Base-by-base conservation (phyloP, 2,329 filamentous ascomycete genomes). In the Sporothrix brunneoviolacea region DNA sequence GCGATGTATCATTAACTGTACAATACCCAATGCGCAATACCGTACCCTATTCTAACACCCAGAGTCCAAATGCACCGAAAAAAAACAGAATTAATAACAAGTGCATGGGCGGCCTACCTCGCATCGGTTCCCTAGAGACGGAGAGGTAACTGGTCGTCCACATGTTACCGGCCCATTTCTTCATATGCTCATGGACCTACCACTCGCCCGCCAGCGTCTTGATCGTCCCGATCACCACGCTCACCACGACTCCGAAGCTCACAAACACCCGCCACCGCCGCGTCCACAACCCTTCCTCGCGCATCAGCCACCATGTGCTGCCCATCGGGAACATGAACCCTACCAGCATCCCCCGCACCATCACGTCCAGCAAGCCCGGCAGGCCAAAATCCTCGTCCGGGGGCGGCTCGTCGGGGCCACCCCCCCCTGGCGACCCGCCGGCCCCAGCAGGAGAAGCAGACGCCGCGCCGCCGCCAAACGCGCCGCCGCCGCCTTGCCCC, bases 321-420 rank as follows among this genome's bases (percentile, higher is more conserved):
- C 88, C 91, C 9, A 97, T 68, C 4, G 93, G 93, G 81, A 91
- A 97, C 65, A 98, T 86, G 72, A 97, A 98, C 0, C 93, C 93
- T 61, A 93, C 87, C 53, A 94, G 72, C 66, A 93, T 88, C 4
- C 91, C 93, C 69, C 84, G 87, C 52, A 97, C 75, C 71, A 96
- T 80, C 61, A 94, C 84, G 62, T 97, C 91, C 39, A 95, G 71
- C 10, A 86, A 77, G 0, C 79, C 82, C 15, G 66, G 60, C 44
- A 71, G 69, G 24, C 68, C 68, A 2, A 68, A n/a, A n/a, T n/a
- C 62, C 15, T 72, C 66, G 50, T 78, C 72, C 33, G 76, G 74
- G 4, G 74, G 72, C 1, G 65, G 37, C 24, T 53, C 47, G 42
- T 28, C 42, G 52, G 61, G 61, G 55, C 67, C 64, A 48, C 68